Conservation (phyloP, 805 yeast genomes). For the Clavispora santaluciae region DNA sequence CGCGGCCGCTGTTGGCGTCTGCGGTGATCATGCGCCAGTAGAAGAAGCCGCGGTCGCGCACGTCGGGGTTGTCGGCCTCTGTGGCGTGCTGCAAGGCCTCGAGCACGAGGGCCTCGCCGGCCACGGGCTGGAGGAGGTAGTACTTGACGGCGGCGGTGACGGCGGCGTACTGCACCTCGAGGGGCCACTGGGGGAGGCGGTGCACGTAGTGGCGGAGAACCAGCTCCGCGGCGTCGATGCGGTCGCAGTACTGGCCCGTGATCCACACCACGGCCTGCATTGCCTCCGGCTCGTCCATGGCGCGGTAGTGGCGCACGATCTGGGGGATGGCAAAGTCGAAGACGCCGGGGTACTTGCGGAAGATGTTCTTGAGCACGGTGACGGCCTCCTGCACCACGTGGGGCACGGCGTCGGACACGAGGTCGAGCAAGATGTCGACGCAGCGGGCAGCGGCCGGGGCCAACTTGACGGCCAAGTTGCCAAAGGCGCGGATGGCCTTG, state of each 20-base stretch:
- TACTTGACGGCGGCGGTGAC: constrained; percentile 72
- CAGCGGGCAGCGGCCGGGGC: constrained; percentile 59
- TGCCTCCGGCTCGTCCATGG: constrained; percentile 71
- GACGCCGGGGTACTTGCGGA: constrained; percentile 66
- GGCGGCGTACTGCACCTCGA: constrained; percentile 69
- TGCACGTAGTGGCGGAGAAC: constrained; percentile 39
- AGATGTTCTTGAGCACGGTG: constrained; percentile 68
- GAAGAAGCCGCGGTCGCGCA: constrained; percentile 78
- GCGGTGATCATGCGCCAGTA: constrained; percentile 76
- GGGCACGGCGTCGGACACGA: constrained; percentile 61
- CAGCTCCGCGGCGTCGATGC: constrained; percentile 35
- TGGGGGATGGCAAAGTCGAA: constrained; percentile 35
- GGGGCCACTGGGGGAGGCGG: constrained; percentile 56
- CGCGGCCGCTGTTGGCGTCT: constrained; percentile 29
- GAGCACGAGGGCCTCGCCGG: constrained; percentile 54
- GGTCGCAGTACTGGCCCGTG: constrained; percentile 61
- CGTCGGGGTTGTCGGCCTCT: constrained; percentile 78
- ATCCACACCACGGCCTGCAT: constrained; percentile 80
- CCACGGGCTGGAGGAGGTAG: constrained; percentile 52
- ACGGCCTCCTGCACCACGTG: constrained; percentile 78
- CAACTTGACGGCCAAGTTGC: constrained; percentile 78
- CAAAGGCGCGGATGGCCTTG: constrained; percentile 84
- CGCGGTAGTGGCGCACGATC: constrained; percentile 29
- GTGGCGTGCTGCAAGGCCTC: constrained; percentile 62
- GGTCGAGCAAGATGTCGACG: constrained; percentile 54